Conservation (phyloP, 441 rosid genomes). For the Adansonia gregorii region DNA sequence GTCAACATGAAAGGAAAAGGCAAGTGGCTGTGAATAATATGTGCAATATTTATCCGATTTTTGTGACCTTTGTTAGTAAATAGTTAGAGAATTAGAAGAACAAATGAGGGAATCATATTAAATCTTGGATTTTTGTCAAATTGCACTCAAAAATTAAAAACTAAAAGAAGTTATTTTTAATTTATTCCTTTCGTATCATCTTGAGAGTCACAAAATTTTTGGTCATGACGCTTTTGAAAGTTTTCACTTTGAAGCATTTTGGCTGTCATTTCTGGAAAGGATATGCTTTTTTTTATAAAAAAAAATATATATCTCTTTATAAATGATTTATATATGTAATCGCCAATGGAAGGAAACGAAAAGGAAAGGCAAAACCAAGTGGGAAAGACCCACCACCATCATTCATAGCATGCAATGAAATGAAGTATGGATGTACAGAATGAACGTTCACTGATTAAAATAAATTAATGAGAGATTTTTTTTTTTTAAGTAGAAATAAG, state of each 20-base stretch:
- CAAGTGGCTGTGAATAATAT: not conserved
- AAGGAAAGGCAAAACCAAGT: not conserved
- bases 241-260: constrained; percentile 1
- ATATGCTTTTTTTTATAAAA: not conserved
- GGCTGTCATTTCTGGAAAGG: not conserved
- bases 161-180: not conserved
- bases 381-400: not conserved
- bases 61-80: not conserved
- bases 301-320: not conserved
- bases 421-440: not conserved
- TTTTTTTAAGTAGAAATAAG: no score
- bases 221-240: not conserved
- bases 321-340: not conserved
- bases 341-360: not conserved
- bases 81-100: not conserved
- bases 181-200: not conserved
- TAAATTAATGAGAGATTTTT: not conserved
- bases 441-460: not conserved
- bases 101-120: not conserved
- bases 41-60: not conserved
- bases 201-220: constrained; percentile 7
- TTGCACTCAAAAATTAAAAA: not conserved
- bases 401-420: constrained; percentile 1
- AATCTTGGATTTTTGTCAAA: not conserved
- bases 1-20: not conserved